phyloP scores from a whole-genome alignment of 306 rosid species.

The Argentina anserina region DNA sequence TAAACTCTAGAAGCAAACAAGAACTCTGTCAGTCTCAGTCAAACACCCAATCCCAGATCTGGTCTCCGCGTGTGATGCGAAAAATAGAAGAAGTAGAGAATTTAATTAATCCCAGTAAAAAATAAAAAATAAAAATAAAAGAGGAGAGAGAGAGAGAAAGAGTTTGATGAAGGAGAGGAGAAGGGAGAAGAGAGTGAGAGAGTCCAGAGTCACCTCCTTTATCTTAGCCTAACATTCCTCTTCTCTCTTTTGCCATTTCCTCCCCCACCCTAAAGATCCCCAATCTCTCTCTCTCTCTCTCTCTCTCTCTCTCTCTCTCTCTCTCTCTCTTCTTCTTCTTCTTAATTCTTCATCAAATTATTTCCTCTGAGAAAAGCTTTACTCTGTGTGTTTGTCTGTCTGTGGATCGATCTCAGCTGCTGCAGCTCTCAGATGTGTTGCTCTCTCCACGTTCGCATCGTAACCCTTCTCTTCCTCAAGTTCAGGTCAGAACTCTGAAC shows the following conservation, averaged over 20 bases:
- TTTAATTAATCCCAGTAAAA: no score
- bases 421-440: slow-evolving; percentile 25
- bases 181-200: slow-evolving; percentile 10
- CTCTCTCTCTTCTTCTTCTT: background rate
- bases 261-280: background rate
- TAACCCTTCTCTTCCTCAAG: slow-evolving; percentile 25
- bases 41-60: no score
- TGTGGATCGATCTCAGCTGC: slow-evolving; percentile 23
- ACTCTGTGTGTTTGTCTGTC: background rate
- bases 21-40: no score
- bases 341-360: background rate
- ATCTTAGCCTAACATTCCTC: slow-evolving; percentile 39
- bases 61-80: no score
- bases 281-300: no score
- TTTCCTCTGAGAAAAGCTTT: no score
- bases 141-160: background rate
- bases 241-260: slow-evolving; percentile 13
- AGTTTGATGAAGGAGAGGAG: background rate
- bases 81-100: no score
- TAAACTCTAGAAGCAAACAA: no score
- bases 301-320: slow-evolving; percentile 7
- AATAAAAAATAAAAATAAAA: background rate
- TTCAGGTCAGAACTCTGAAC: slow-evolving; percentile 28
- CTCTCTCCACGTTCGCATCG: slow-evolving; percentile 34
- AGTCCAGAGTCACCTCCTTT: slow-evolving; percentile 36